Base-by-base conservation (phyloP, 495 filamentous ascomycete genomes). In the Oleoguttula mirabilis region DNA sequence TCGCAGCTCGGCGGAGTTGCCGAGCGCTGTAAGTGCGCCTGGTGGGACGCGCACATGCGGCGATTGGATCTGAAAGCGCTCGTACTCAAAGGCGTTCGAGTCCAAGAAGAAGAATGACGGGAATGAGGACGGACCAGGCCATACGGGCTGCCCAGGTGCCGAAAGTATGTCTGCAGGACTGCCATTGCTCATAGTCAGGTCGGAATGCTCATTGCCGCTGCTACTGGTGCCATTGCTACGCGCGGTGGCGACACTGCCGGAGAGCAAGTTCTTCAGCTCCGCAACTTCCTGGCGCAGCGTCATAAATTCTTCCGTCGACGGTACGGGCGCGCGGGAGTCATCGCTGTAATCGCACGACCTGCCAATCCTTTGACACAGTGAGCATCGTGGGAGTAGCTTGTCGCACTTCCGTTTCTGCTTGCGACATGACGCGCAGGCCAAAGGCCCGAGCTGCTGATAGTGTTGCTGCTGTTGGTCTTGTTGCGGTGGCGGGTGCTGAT, bases 321-420 rank as follows among this genome's bases (percentile, higher is more conserved):
- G 60, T 38, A 50, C 30, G 51, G 10, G 0, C 50, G 42, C 23
- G 2, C 34, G 40, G 10, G 6, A 3, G 6, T 50, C 47, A 45
- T 63, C 57, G 8, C 52, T 50, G 55, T 68, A 70, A 38, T 67
- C 67, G 48, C 66, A 69, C 14, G 44, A 36, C 3, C 64, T 51
- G 31, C 55, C 57, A 51, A 66, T 67, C 3, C 65, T 49, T 11
- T 23, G 16, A 33, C 41, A 40, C 39, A 39, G 44, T 3, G 22
- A 20, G 50, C 69, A 72, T 6, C 47, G 44, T 1, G 69, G 69
- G 1, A 70, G 50, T 0, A 39, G 39, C 48, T 70, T 70, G 60
- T 66, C 64, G 49, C 68, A 71, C 60, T 64, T 67, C 17, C 67
- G 59, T 56, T 71, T 71, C 55, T 68, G 68, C 40, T 65, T 65